These are phyloP conservation scores for Chalciporus piperatus DNA, from an alignment of 768 basidiomycete genomes.

Conservation along the genomic window DNA sequence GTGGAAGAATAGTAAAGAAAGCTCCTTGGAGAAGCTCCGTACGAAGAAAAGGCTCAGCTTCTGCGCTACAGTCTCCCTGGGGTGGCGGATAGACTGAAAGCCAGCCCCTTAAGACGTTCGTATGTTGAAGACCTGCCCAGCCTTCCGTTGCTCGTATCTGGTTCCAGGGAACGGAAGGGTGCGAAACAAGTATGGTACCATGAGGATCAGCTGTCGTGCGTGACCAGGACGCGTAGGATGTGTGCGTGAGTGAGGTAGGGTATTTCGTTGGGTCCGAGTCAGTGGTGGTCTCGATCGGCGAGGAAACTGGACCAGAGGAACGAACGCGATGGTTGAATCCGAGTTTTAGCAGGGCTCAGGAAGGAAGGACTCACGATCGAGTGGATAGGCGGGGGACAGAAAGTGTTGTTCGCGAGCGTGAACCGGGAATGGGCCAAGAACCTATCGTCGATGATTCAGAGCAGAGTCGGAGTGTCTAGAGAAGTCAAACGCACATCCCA, in stretches of 20 bases:
- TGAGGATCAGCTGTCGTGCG: conserved; percentile 38
- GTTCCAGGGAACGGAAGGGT: conserved; percentile 64
- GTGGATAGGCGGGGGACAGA: conserved; percentile 73
- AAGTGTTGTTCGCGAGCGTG: conserved; percentile 83
- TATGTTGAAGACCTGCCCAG: conserved; percentile 85
- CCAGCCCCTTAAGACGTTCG: conserved; percentile 63
- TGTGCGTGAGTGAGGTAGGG: conserved; percentile 51
- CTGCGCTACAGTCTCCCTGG: neutral
- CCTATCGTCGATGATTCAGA: conserved; percentile 36
- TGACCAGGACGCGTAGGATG: conserved; percentile 55
- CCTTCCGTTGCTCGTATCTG: conserved; percentile 74
- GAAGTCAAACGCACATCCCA: conserved; percentile 27
- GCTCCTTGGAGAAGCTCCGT: conserved; percentile 69
- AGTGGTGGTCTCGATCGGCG: conserved; percentile 8
- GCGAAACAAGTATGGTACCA: conserved; percentile 57
- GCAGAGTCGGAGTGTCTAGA: neutral
- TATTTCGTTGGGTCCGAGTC: conserved; percentile 33
- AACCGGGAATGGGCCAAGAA: conserved; percentile 81
- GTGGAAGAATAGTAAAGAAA: conserved; percentile 69
- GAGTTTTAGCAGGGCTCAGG: neutral
- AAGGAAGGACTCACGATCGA: conserved; percentile 49
- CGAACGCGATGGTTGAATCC: neutral
- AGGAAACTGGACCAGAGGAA: conserved; percentile 7
- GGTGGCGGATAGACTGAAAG: conserved; percentile 55
- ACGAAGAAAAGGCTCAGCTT: conserved; percentile 44